Evolutionary conservation across 495 filamentous ascomycete species (phyloP), one percentile per base, ranked within the genome.

Genomic region (Penicillium tannophilum): DNA sequence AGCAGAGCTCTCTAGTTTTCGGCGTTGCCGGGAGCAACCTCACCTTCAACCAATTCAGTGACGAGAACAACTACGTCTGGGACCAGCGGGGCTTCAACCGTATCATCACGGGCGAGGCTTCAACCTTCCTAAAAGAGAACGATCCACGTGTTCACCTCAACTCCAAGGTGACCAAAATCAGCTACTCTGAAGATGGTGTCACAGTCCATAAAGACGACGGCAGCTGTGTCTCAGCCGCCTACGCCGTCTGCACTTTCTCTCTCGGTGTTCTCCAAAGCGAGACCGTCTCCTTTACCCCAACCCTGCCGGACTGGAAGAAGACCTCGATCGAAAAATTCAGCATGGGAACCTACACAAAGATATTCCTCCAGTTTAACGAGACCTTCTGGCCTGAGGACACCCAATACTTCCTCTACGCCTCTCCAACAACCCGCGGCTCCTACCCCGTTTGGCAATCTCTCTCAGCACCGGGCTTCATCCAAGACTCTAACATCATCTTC

Each of bases 341-440:
- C 58, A 89, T 92, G 83, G 88, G 84, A 24, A 91, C 86, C 1
- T 92, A 91, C 75, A 91, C 87, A 55, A 91, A 91, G 64, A 86
- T 91, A 60, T 91, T 91, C 77, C 70, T 90, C 12, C 88, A 89
- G 55, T 92, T 91, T 69, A 79, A 83, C 56, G 72, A 86, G 36
- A 83, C 84, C 6, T 92, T 90, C 73, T 92, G 89, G 89, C 82
- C 87, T 47, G 64, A 63, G 6, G 76, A 85, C 23, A 86, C 84
- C 4, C 81, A 91, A 64, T 90, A 84, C 73, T 84, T 87, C 65
- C 81, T 92, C 12, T 91, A 91, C 65, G 88, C 89, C 11, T 81
- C 84, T 51, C 80, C 86, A 0, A 73, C 70, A 12, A 73, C 71
- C 30, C 79, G 89, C 19, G 89, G 89, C 41, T 88, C 86, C 68